Evolutionary conservation across 2,329 filamentous ascomycete species (phyloP).

Genomic region (Ophiostoma piceae): DNA sequence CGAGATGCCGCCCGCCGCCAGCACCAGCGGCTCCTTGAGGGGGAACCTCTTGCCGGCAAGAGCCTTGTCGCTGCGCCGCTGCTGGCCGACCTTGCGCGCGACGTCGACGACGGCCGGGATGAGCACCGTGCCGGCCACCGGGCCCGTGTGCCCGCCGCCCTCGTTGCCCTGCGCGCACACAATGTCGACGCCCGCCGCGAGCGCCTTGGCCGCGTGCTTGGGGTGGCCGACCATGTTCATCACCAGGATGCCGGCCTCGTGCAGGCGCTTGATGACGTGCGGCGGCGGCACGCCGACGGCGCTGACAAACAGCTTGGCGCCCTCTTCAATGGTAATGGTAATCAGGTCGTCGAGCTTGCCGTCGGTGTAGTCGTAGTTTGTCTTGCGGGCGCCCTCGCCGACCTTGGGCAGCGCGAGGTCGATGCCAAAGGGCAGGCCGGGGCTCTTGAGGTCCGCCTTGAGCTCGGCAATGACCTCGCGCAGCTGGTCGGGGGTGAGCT

Average conservation of each 20-base stretch:
- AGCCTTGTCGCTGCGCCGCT: slow-evolving; percentile 6
- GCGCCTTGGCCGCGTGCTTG: slow-evolving; percentile 82
- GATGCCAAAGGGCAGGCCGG: slow-evolving; percentile 76
- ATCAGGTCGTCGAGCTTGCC: slow-evolving; percentile 85
- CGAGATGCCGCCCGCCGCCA: slow-evolving; percentile 83
- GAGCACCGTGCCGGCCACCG: slow-evolving; percentile 78
- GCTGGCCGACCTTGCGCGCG: slow-evolving; percentile 57
- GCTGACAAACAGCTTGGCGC: slow-evolving; percentile 78
- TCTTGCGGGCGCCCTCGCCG: slow-evolving; percentile 75
- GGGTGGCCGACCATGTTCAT: slow-evolving; percentile 99
- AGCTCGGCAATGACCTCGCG: slow-evolving; percentile 79
- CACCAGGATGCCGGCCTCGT: slow-evolving; percentile 71
- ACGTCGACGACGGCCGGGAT: slow-evolving; percentile 85
- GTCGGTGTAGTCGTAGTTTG: slow-evolving; percentile 92
- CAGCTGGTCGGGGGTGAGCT: slow-evolving; percentile 68
- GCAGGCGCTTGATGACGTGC: slow-evolving; percentile 67
- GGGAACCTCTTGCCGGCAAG: not conserved
- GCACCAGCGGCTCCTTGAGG: slow-evolving; percentile 58
- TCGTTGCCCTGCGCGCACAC: slow-evolving; percentile 90
- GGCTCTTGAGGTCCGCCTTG: slow-evolving; percentile 63
- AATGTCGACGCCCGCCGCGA: slow-evolving; percentile 82
- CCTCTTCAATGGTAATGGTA: slow-evolving; percentile 75
- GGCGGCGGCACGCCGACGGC: slow-evolving; percentile 83
- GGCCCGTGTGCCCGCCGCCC: slow-evolving; percentile 87
- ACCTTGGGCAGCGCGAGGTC: slow-evolving; percentile 89